Evolutionary conservation across 1,284 basidiomycete genomes (phyloP).

Genomic region (Austroboletus novae-zelandiae): DNA sequence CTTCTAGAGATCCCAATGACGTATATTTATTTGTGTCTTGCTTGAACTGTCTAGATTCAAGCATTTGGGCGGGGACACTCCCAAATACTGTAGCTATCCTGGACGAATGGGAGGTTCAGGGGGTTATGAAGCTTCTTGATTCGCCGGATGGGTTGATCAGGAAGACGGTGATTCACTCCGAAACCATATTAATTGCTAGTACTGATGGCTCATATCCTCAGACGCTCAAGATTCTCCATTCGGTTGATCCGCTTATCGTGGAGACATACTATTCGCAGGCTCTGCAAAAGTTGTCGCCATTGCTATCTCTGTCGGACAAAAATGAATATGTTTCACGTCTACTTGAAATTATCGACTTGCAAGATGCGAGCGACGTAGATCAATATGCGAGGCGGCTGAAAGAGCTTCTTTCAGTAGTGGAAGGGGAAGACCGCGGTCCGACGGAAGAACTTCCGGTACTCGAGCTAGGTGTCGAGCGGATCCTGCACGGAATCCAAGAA

Average conservation of each 20-base stretch:
- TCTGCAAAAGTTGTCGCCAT: slow-evolving; percentile 38
- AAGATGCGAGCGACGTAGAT: slow-evolving; percentile 52
- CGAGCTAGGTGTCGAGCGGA: slow-evolving; percentile 53
- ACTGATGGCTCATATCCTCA: slow-evolving; percentile 30
- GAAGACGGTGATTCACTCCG: slow-evolving; percentile 44
- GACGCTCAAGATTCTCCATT: slow-evolving; percentile 55
- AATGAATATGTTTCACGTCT: slow-evolving; percentile 43
- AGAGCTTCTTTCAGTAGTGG: slow-evolving; percentile 44
- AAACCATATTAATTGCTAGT: background rate
- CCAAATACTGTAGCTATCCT: slow-evolving; percentile 48
- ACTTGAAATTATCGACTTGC: slow-evolving; percentile 55
- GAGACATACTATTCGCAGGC: slow-evolving; percentile 52
- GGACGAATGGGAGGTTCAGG: slow-evolving; percentile 67
- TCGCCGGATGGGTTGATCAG: slow-evolving; percentile 58
- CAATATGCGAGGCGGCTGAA: slow-evolving; percentile 53
- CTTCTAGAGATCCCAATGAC: slow-evolving; percentile 55
- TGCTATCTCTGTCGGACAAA: slow-evolving; percentile 33
- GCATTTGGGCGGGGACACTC: slow-evolving; percentile 63
- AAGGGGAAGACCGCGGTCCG: slow-evolving; percentile 33
- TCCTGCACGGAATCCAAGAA: slow-evolving; percentile 46
- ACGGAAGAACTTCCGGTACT: slow-evolving; percentile 41
- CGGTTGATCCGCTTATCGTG: slow-evolving; percentile 56
- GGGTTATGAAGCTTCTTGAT: slow-evolving; percentile 62
- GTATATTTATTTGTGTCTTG: slow-evolving; percentile 65
- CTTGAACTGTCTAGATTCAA: slow-evolving; percentile 53